phyloP scores from a whole-genome alignment of 2,329 filamentous ascomycete genomes.

The Polychaeton citri region DNA sequence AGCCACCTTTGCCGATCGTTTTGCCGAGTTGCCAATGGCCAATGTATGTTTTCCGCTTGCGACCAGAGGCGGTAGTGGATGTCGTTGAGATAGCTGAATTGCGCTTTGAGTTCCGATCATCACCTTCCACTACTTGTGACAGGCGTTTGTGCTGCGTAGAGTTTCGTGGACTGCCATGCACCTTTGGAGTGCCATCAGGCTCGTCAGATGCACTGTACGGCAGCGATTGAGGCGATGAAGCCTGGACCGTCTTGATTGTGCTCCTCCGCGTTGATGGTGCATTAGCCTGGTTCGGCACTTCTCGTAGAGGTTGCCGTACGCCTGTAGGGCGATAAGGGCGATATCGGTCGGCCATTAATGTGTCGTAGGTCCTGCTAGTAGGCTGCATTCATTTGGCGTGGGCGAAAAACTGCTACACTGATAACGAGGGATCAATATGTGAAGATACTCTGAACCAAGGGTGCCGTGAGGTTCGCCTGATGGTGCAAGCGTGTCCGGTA shows the following conservation, averaged over 20 bases:
- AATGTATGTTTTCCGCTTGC: conserved; percentile 58
- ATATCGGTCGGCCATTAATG: conserved; percentile 18
- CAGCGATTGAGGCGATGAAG: conserved; percentile 9
- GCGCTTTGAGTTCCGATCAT: conserved; percentile 37
- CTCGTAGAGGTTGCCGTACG: conserved; percentile 17
- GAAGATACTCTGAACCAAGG: too few species aligned
- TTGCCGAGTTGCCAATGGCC: conserved; percentile 89
- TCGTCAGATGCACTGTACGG: conserved; percentile 34
- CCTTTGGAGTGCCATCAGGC: conserved; percentile 28
- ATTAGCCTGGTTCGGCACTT: conserved; percentile 17
- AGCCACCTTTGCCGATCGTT: conserved; percentile 80
- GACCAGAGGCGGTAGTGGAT: conserved; percentile 39
- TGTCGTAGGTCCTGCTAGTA: not conserved
- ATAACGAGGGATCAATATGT: too few species aligned
- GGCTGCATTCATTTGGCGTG: not conserved
- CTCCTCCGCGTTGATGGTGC: conserved; percentile 11
- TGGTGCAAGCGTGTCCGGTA: too few species aligned
- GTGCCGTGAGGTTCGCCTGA: too few species aligned
- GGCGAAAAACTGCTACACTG: too few species aligned
- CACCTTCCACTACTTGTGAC: conserved; percentile 34
- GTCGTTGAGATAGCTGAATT: conserved; percentile 41
- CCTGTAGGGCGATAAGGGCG: conserved; percentile 7
- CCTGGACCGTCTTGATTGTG: conserved; percentile 8
- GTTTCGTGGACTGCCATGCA: conserved; percentile 22
- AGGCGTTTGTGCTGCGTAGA: conserved; percentile 39